Evolutionary conservation across 2,329 filamentous ascomycete genomes (phyloP).

Genomic region (Trichocomaceae sp.): DNA sequence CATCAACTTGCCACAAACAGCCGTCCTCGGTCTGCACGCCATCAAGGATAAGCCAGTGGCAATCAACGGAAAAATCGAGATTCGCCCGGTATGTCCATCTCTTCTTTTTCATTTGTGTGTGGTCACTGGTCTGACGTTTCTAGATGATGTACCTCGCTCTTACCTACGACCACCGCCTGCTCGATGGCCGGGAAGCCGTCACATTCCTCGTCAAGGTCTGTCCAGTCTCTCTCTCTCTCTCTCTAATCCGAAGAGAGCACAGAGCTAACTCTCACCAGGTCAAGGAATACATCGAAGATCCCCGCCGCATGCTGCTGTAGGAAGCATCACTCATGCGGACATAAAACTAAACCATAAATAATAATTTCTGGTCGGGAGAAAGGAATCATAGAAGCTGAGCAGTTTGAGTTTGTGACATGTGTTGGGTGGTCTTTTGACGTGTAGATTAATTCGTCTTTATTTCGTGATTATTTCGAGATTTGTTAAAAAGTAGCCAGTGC

Average conservation of each 20-base stretch:
- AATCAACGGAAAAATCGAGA: constrained; percentile 88
- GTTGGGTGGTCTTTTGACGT: neutral
- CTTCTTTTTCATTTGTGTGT: neutral
- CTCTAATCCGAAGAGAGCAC: neutral
- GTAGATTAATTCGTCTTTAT: neutral
- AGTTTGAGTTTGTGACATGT: neutral
- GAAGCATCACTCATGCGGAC: neutral
- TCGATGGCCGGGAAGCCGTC: constrained; percentile 91
- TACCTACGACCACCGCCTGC: constrained; percentile 92
- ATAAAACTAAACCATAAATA: too few species aligned
- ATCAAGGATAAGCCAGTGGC: constrained; percentile 92
- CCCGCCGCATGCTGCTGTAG: constrained; percentile 31
- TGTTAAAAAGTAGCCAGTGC: too few species aligned
- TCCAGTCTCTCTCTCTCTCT: constrained; percentile 1
- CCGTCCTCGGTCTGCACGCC: constrained; percentile 85
- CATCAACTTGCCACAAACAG: constrained; percentile 91
- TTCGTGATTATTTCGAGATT: too few species aligned
- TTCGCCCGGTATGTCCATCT: constrained; percentile 59
- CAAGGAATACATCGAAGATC: constrained; percentile 97
- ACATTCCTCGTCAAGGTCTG: constrained; percentile 82
- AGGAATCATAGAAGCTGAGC: constrained; percentile 1
- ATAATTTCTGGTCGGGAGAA: neutral
- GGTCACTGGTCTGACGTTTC: constrained; percentile 13
- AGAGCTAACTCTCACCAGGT: constrained; percentile 40
- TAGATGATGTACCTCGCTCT: constrained; percentile 97